These are phyloP conservation scores for Bipolaris bicolor DNA, from an alignment of 2,329 filamentous ascomycete genomes.

Conservation along the genomic window DNA sequence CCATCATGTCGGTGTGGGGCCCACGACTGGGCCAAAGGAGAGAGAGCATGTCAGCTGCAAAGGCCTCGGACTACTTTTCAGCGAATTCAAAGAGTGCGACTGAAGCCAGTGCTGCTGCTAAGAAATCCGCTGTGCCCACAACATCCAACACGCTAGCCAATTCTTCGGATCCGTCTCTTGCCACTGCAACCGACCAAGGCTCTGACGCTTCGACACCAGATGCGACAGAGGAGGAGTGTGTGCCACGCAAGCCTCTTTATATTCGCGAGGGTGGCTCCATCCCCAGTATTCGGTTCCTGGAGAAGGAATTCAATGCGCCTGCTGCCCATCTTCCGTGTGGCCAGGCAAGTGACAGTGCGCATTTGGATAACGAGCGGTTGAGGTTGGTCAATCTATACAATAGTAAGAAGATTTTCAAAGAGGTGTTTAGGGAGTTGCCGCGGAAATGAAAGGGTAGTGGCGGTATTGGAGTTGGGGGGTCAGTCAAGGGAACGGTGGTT, in stretches of 20 bases:
- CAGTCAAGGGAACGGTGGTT: background rate
- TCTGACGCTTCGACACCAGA: constrained; percentile 9
- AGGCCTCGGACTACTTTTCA: constrained; percentile 26
- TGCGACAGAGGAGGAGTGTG: background rate
- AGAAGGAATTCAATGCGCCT: constrained; percentile 90
- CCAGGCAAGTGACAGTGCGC: constrained; percentile 90
- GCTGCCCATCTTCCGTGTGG: constrained; percentile 94
- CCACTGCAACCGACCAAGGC: background rate
- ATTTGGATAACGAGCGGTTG: constrained; percentile 94
- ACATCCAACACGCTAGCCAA: constrained; percentile 61
- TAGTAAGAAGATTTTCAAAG: constrained; percentile 87
- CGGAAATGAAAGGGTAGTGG: constrained; percentile 2
- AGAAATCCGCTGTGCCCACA: constrained; percentile 48
- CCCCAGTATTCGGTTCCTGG: constrained; percentile 88
- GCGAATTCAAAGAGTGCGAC: constrained; percentile 14
- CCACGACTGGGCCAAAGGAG: constrained; percentile 52
- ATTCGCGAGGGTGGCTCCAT: constrained; percentile 97
- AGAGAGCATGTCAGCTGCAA: constrained; percentile 11
- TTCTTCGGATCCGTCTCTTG: constrained; percentile 30
- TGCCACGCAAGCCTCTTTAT: constrained; percentile 72
- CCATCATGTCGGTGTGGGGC: constrained; percentile 84
- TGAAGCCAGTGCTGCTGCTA: constrained; percentile 13
- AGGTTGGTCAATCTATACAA: constrained; percentile 86
- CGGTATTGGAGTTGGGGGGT: background rate
- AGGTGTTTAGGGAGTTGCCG: constrained; percentile 74